These are phyloP conservation scores for Mycena rosella DNA, from an alignment of 768 basidiomycete species.

Conservation along the genomic window DNA sequence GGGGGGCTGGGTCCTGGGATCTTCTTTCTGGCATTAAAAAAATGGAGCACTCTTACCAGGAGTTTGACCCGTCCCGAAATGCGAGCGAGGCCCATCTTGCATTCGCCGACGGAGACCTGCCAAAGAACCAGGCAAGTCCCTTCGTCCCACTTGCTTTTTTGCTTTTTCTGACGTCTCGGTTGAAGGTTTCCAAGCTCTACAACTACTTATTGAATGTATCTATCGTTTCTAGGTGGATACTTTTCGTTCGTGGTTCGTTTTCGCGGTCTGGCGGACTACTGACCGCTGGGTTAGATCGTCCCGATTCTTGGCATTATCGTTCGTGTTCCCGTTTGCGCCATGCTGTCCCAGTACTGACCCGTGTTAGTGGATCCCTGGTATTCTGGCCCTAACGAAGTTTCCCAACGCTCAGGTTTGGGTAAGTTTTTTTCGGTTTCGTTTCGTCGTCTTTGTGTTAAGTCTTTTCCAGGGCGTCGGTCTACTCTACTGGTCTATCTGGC, in stretches of 20 bases:
- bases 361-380: too few relatives aligned
- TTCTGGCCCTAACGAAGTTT: too few relatives aligned
- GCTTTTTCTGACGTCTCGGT: neutral
- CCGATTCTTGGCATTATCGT: slow-evolving; percentile 81
- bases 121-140: slow-evolving; percentile 63
- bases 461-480: slow-evolving; percentile 68
- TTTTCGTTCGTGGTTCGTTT: slow-evolving; percentile 85
- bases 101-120: slow-evolving; percentile 73
- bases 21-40: slow-evolving; percentile 60
- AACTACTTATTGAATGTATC: slow-evolving; percentile 81
- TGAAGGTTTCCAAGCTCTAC: slow-evolving; percentile 72
- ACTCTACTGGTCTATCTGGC: slow-evolving; percentile 89
- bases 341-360: too few relatives aligned
- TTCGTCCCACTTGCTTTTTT: neutral
- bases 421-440: too few relatives aligned
- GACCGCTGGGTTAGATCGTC: too few relatives aligned
- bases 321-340: too few relatives aligned
- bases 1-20: slow-evolving; percentile 54
- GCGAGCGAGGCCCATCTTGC: slow-evolving; percentile 64
- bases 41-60: slow-evolving; percentile 67
- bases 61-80: slow-evolving; percentile 65
- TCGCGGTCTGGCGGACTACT: too few relatives aligned
- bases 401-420: slow-evolving; percentile 67
- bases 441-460: too few relatives aligned
- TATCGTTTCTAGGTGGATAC: slow-evolving; percentile 80